A percentile compares a stretch with the other conserved stretches of the same genome.
Conservation (phyloP, 2,329 filamentous ascomycete species). For the Cladosporium sp. region DNA sequence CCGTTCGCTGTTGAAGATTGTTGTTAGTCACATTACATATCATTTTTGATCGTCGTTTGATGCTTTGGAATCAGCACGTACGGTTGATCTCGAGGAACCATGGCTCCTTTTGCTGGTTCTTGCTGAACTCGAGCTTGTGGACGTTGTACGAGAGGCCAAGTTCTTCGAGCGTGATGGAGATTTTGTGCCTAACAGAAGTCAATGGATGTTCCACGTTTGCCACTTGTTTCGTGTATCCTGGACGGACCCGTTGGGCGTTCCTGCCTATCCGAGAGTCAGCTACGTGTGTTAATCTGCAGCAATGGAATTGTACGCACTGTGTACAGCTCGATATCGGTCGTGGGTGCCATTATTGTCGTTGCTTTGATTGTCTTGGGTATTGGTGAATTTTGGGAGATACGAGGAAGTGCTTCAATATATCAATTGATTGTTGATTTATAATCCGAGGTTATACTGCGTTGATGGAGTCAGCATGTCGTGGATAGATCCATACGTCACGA, state of each 20-base stretch:
- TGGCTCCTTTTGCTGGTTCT: slow-evolving; percentile 70
- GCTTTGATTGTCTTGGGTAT: background rate
- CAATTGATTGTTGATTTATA: background rate
- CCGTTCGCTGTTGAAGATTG: slow-evolving; percentile 56
- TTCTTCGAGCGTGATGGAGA: slow-evolving; percentile 79
- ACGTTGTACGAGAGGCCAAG: slow-evolving; percentile 71
- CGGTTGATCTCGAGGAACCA: slow-evolving; percentile 86
- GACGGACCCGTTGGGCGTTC: background rate
- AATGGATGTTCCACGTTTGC: background rate
- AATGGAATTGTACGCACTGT: background rate
- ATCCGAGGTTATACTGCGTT: background rate
- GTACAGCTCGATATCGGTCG: background rate
- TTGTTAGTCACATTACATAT: background rate
- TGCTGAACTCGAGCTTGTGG: slow-evolving; percentile 62
- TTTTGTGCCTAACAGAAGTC: slow-evolving; percentile 20
- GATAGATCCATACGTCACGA: background rate
- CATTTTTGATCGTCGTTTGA: too few species aligned
- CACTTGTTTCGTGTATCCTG: background rate
- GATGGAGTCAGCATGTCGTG: background rate
- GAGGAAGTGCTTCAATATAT: too few species aligned
- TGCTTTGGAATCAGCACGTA: background rate
- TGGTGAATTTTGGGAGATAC: too few species aligned
- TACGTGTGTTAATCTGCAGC: background rate
- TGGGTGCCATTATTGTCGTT: background rate
- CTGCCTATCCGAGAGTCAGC: background rate